phyloP scores from a whole-genome alignment of 768 basidiomycete species.

The Tulasnella sp. region DNA sequence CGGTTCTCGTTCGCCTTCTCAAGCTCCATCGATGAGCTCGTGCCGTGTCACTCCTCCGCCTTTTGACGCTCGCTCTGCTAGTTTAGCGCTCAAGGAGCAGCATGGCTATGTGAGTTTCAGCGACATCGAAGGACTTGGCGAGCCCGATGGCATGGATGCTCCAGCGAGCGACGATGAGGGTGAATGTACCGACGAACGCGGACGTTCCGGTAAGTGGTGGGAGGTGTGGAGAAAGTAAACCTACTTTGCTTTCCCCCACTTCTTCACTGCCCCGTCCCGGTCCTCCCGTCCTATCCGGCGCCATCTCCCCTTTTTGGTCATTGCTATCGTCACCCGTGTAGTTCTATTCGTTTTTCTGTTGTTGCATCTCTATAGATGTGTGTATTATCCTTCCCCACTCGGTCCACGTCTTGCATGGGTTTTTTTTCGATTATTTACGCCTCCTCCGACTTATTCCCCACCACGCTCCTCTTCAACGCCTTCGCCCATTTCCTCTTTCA shows the following conservation, averaged over 20 bases:
- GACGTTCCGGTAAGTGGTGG: constrained; percentile 18
- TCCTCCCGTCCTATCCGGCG: neutral
- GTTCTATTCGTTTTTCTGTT: neutral
- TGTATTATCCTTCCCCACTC: constrained; percentile 6
- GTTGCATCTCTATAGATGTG: constrained; percentile 1
- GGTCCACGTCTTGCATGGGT: neutral
- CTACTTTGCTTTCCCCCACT: constrained; percentile 13
- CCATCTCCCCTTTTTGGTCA: neutral
- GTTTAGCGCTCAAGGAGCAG: constrained; percentile 24
- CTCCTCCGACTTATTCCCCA: neutral
- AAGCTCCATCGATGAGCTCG: constrained; percentile 4
- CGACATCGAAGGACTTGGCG: constrained; percentile 29
- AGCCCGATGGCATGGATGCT: constrained; percentile 25
- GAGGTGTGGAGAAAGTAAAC: constrained; percentile 26
- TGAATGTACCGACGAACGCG: constrained; percentile 10
- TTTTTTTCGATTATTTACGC: neutral
- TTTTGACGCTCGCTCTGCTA: constrained; percentile 25
- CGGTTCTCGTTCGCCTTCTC: constrained; percentile 10
- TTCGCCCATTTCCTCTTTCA: neutral
- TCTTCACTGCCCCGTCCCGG: neutral
- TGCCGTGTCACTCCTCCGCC: constrained; percentile 19
- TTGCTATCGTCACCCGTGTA: neutral
- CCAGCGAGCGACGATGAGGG: constrained; percentile 14
- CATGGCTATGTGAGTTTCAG: constrained; percentile 29
- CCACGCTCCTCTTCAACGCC: neutral